Base-by-base conservation (phyloP, 345 rosid species). In the Trapa incisa region DNA sequence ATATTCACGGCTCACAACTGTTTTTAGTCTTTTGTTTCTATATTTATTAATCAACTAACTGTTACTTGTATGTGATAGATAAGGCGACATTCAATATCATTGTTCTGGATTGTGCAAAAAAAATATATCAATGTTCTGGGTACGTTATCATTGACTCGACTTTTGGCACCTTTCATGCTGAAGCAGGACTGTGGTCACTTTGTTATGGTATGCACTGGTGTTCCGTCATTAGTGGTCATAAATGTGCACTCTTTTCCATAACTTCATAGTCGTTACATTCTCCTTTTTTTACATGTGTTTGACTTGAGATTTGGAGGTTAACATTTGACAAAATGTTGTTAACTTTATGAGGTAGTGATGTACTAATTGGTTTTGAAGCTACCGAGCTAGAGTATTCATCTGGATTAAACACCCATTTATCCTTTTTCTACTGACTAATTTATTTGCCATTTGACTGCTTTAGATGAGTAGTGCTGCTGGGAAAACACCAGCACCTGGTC, bases 381-480 rank as follows among this genome's bases (percentile, higher is more conserved):
- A 36, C 64, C 41, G 13, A 17, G 17, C 33, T 35, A 61, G 17
- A 61, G 43, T 12, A 11, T 61, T 13, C 64, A 39, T 61, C 43
- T 41, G 43, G 7, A 41, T 41, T 41, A 41, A 41, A 41, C 29
- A 22, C 6, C 64, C 13, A 17, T 33, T 61, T 11, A 32, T 35
- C 38, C 38, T 22, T 61, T 61, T 61, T 3, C 16, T 35, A 29
- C 35, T 42, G 48, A 41, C 4, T 64, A 41, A 1, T 37, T 47
- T 29, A 54, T 52, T 57, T 47, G 48, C 62, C 65, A 45, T 66
- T 53, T 67, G 72, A 62, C 42, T 43, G 37, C 72, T 73, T 71
- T 81, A 90, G 98, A 86, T 93, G 83, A 93, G 98, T 80, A 88
- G 98, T 82, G 98, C 97, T 38, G 98, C 98, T 42, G 98, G 97